Percentiles rank a stretch among this genome's conserved stretches.
Conservation (phyloP, 352 stramenopile genomes). For the Globisporangium spiculum region DNA sequence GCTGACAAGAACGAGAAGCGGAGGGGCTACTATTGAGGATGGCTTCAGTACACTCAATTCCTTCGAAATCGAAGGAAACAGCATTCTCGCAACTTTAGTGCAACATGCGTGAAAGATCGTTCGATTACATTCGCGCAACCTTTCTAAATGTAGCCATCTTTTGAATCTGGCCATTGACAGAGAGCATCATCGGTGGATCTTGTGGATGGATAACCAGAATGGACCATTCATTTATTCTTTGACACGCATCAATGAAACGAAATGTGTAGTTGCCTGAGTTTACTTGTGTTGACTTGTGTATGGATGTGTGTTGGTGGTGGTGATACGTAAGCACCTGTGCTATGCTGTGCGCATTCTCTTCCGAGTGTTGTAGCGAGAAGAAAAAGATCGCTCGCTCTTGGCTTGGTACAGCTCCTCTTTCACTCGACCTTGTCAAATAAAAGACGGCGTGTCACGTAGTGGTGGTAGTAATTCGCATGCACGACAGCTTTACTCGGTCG, state of each 20-base stretch:
- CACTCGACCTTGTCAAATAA: not conserved
- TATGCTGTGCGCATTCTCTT: not conserved
- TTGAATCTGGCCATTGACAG: not conserved
- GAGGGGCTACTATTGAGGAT: slow-evolving; percentile 7
- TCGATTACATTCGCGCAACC: slow-evolving; percentile 7
- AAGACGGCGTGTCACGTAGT: not conserved
- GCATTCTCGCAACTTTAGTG: slow-evolving; percentile 9
- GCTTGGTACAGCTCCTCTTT: not conserved
- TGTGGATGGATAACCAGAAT: not conserved
- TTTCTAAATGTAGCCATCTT: slow-evolving; percentile 8
- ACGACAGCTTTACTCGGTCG: slow-evolving; percentile 10
- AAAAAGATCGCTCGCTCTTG: not conserved
- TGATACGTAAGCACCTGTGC: not conserved
- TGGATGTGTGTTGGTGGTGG: not conserved
- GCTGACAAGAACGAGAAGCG: not conserved
- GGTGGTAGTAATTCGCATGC: not conserved
- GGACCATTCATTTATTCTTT: not conserved
- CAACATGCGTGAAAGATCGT: slow-evolving; percentile 5
- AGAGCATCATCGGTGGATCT: not conserved
- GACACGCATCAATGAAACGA: not conserved
- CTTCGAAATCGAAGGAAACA: slow-evolving; percentile 9
- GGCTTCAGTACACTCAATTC: not conserved
- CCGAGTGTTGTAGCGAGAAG: not conserved
- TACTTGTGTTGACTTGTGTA: not conserved
- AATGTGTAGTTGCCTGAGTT: not conserved